These are phyloP conservation scores for Kregervanrija fluxuum DNA, from an alignment of 805 yeast genomes.

Conservation along the genomic window DNA sequence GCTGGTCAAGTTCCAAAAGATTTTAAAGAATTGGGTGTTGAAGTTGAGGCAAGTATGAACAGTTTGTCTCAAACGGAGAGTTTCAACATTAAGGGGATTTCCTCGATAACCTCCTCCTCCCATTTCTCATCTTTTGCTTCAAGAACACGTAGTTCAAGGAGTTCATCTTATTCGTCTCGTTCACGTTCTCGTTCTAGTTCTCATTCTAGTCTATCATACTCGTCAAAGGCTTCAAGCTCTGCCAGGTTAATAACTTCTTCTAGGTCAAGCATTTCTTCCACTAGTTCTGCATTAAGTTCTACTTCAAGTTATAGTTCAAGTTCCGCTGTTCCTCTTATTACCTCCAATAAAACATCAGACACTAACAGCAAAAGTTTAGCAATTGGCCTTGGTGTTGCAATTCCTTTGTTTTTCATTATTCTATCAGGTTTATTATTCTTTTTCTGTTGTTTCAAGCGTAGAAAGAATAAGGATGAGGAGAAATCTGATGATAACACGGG, in stretches of 20 bases:
- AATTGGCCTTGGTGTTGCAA: constrained; percentile 83
- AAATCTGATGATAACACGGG: constrained; percentile 17
- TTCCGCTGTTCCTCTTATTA: constrained; percentile 20
- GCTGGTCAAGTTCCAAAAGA: constrained; percentile 56
- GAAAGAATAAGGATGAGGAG: constrained; percentile 27
- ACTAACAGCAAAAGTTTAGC: constrained; percentile 49
- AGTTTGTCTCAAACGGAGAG: constrained; percentile 31
- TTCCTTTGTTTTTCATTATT: constrained; percentile 54
- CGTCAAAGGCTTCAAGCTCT: constrained; percentile 20
- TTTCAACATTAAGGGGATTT: constrained; percentile 50
- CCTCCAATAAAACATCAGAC: constrained; percentile 18
- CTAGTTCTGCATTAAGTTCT: constrained; percentile 25
- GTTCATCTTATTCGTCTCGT: constrained; percentile 13
- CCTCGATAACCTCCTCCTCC: constrained; percentile 18
- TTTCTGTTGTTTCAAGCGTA: constrained; percentile 48
- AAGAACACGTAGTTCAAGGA: constrained; percentile 9
- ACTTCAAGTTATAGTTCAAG: constrained; percentile 25
- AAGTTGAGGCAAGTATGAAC: constrained; percentile 34
- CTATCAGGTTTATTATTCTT: constrained; percentile 42
- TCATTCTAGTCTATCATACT: constrained; percentile 25
- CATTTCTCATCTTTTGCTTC: constrained; percentile 20
- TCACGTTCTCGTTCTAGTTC: constrained; percentile 23
- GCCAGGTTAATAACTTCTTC: constrained; percentile 9
- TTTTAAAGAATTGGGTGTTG: constrained; percentile 34
- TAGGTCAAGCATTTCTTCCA: constrained; percentile 20